phyloP scores from a whole-genome alignment of 192 early-diverging fungal species.

The Umbelopsis ramanniana region DNA sequence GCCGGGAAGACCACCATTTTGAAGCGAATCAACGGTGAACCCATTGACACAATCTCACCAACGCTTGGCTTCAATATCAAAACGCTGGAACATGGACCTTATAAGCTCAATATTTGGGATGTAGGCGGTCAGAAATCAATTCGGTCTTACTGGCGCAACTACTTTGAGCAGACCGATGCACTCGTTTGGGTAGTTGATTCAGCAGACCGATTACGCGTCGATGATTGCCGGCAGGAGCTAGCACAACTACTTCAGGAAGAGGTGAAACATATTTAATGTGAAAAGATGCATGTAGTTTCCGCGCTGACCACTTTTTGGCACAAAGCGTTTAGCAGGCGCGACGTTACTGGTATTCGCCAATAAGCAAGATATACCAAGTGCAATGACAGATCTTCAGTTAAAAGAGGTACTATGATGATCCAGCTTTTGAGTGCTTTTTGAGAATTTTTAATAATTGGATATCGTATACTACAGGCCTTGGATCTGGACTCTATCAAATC shows the following conservation, averaged over 20 bases:
- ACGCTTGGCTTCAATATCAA: slow-evolving; percentile 99
- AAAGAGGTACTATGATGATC: slow-evolving; percentile 51
- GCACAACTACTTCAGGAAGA: slow-evolving; percentile 85
- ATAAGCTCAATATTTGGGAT: slow-evolving; percentile 61
- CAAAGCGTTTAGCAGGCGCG: slow-evolving; percentile 77
- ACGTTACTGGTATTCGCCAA: slow-evolving; percentile 96
- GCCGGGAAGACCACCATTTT: slow-evolving; percentile 99
- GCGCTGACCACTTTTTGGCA: background rate
- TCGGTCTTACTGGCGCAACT: slow-evolving; percentile 98
- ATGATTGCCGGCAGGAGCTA: slow-evolving; percentile 83
- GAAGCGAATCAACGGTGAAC: slow-evolving; percentile 93
- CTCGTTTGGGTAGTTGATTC: slow-evolving; percentile 98
- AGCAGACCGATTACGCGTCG: slow-evolving; percentile 81
- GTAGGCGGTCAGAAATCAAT: slow-evolving; percentile 98
- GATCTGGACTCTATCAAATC: slow-evolving; percentile 72
- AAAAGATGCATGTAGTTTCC: background rate
- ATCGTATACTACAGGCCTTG: slow-evolving; percentile 53
- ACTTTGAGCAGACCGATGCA: slow-evolving; percentile 99
- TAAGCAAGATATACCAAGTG: slow-evolving; percentile 94
- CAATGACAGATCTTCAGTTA: slow-evolving; percentile 74
- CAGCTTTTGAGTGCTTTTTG: background rate
- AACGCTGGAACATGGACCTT: slow-evolving; percentile 83
- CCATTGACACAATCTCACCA: slow-evolving; percentile 88
- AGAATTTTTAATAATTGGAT: background rate
- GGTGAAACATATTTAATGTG: slow-evolving; percentile 43